Evolutionary conservation across 1,284 basidiomycete species (phyloP), one percentile per base, ranked within the genome.

Genomic region (Cystobasidium sp.): DNA sequence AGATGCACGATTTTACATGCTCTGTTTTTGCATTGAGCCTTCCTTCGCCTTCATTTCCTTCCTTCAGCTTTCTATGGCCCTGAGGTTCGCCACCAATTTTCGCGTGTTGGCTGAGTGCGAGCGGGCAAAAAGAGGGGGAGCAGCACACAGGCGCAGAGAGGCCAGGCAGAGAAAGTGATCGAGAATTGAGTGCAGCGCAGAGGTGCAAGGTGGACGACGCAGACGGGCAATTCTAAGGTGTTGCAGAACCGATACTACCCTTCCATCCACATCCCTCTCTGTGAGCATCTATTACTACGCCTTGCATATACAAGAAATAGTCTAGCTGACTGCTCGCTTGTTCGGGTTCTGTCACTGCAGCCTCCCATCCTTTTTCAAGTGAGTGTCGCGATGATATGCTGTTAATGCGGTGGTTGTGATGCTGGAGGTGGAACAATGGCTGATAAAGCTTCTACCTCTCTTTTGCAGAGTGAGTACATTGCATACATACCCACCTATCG

Each of bases 391-490:
- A n/a, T n/a, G 20, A 44, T 47, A 24, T 12, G 9, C 24, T 20
- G 31, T 6, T 53, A 9, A 8, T 52, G 39, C 3, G 24, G 31
- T 24, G n/a, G n/a, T n/a, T n/a, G n/a, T n/a, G n/a, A n/a, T n/a
- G n/a, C n/a, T n/a, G n/a, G n/a, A n/a, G n/a, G n/a, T n/a, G 14
- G 12, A 10, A 20, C 3, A n/a, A 39, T 47, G 53, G 5, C 64
- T 20, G 6, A 39, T 52, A 16, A 12, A 37, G 43, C 31, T 65
- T 24, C n/a, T 37, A 12, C 49, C 47, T n/a, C 61, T 63, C 59
- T 51, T 20, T 31, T 63, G 37, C 61, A 63, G 61, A 63, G 61
- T 63, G 61, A 63, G 64, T 67, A 0, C 49, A 52, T 67, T 16
- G n/a, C 24, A 9, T n/a, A 43, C n/a, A 59, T n/a, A 59, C 56